Base-by-base conservation (phyloP, 805 yeast genomes). In the Starmerella roubikii region DNA sequence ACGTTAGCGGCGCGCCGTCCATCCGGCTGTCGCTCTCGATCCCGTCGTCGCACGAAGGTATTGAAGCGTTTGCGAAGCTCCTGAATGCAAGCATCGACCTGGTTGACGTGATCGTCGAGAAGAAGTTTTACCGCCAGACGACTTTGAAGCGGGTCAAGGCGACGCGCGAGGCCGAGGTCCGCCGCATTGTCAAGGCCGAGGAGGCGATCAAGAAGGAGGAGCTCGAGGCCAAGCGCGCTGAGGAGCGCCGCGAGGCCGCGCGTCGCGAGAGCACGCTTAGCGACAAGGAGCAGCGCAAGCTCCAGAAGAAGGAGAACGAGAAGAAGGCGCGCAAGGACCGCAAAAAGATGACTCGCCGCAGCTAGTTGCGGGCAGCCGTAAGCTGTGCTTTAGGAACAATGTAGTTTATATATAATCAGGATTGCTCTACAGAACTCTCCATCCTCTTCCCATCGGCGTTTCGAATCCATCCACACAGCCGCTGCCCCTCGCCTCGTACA, bases 241-340 rank as follows among this genome's bases (percentile, higher is more conserved):
- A 56, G 39, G 57, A 50, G 41, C 54, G 58, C 45, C 56, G 61
- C 24, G 82, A 78, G 60, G 73, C 71, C 46, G 77, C 71, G 54
- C 71, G 71, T 52, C 74, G 72, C 52, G 75, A 73, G 60, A 78
- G 78, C 48, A 68, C 67, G 48, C 61, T 80, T 54, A 67, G 78
- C 33, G 78, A 83, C 44, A 84, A 77, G 53, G 91, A 79, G 56
- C 91, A 80, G 62, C 75, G 75, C 49, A 82, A 79, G 62, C 59
- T 71, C 31, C 88, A 80, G 48, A 76, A 74, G 64, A 82, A 78
- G 64, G 83, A 78, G 59, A 66, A 67, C 49, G 93, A 82, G 50
- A 83, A 78, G 66, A 83, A 76, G 60, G 82, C 77, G 56, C 76
- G 84, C 65, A 81, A 82, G 62, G 62, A 64, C 47, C 42, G 50